Conservation (phyloP, 495 filamentous ascomycete species). For the Tirmania nivea region DNA sequence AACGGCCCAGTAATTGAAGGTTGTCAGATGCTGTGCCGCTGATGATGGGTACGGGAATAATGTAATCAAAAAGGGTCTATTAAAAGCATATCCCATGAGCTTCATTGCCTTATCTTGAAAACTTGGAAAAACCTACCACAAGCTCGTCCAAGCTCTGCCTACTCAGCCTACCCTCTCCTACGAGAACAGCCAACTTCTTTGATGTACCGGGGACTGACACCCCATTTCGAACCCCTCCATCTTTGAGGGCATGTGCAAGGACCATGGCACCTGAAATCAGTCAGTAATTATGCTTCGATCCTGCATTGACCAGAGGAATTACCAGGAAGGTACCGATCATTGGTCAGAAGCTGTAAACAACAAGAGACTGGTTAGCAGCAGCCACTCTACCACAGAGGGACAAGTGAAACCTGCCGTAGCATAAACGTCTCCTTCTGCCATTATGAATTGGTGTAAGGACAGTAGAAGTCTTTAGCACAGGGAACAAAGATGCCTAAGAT, state of each 20-base stretch:
- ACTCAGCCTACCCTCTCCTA: slow-evolving; percentile 55
- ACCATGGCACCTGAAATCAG: slow-evolving; percentile 55
- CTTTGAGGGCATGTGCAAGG: slow-evolving; percentile 80
- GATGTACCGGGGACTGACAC: slow-evolving; percentile 32
- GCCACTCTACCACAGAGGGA: too few species aligned
- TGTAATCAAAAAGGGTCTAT: slow-evolving; percentile 70
- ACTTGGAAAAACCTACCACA: slow-evolving; percentile 30
- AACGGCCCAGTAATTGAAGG: slow-evolving; percentile 74
- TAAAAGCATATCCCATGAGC: not conserved
- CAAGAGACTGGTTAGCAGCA: slow-evolving; percentile 23
- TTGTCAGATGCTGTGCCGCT: slow-evolving; percentile 58
- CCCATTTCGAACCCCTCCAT: slow-evolving; percentile 28
- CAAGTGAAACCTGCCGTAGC: slow-evolving; percentile 27
- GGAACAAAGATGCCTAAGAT: too few species aligned
- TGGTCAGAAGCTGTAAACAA: slow-evolving; percentile 32
- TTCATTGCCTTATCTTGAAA: not conserved
- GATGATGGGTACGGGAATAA: slow-evolving; percentile 65
- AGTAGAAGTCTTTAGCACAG: too few species aligned
- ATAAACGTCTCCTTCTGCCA: slow-evolving; percentile 29
- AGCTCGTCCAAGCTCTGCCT: slow-evolving; percentile 53
- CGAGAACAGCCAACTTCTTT: slow-evolving; percentile 66
- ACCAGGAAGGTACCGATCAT: slow-evolving; percentile 83
- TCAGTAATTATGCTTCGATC: slow-evolving; percentile 1
- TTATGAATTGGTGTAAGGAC: not conserved
- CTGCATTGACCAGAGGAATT: not conserved